Percentiles rank a stretch among this genome's conserved stretches.
Conservation (phyloP, 257 asterid species). For the Nicotiana obtusifolia region DNA sequence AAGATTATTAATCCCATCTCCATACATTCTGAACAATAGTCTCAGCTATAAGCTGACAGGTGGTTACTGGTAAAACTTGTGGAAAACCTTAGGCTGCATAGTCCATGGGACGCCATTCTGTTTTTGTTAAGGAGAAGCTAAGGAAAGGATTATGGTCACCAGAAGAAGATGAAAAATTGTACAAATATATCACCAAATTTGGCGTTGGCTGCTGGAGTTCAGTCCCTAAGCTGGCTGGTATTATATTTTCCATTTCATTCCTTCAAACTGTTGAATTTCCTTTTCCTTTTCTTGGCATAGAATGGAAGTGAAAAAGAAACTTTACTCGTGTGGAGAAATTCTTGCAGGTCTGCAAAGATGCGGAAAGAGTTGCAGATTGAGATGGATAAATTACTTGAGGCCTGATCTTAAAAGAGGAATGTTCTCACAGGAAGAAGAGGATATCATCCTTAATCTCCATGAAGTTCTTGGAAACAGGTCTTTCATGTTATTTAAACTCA, state of each 20-base stretch:
- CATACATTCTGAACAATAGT: not conserved
- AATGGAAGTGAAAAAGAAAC: not conserved
- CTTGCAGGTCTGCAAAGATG: conserved; percentile 67
- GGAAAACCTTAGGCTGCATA: not conserved
- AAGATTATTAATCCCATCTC: not conserved
- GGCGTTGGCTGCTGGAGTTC: conserved; percentile 97
- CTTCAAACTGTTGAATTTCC: not conserved
- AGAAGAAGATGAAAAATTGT: conserved; percentile 76
- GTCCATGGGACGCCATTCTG: conserved; percentile 57
- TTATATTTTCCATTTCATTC: not conserved
- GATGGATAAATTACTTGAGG: conserved; percentile 85
- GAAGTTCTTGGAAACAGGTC: conserved; percentile 75
- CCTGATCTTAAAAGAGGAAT: conserved; percentile 87
- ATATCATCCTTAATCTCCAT: conserved; percentile 55
- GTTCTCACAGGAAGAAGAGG: conserved; percentile 78
- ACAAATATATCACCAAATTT: conserved; percentile 55
- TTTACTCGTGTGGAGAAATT: not conserved
- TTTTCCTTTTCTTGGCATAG: not conserved
- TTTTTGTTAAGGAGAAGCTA: conserved; percentile 58
- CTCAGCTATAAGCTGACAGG: not conserved
- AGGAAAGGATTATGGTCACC: conserved; percentile 97
- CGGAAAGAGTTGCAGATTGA: conserved; percentile 81
- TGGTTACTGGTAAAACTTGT: not conserved
- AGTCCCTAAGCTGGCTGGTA: conserved; percentile 84
- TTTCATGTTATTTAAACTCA: not conserved